Percentiles rank a stretch among this genome's conserved stretches.
Conservation (phyloP, 352 stramenopile species). For the Phytophthora constricta region DNA sequence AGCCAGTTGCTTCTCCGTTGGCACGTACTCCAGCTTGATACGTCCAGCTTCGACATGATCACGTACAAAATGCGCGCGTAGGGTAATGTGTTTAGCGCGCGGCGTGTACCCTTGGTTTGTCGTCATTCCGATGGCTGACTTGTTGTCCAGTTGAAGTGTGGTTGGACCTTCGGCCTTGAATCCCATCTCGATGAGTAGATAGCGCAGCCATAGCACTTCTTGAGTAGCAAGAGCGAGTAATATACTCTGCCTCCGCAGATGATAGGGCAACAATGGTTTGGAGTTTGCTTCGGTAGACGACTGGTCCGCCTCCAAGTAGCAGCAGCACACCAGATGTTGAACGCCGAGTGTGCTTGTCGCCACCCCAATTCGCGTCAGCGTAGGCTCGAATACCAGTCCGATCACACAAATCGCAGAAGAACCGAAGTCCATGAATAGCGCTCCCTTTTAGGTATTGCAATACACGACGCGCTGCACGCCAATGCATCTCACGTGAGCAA, state of each 20-base stretch:
- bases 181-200: slow-evolving; percentile 14
- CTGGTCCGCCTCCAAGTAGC: slow-evolving; percentile 3
- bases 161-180: not conserved
- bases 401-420: not conserved
- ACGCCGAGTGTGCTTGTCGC: slow-evolving; percentile 9
- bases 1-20: not conserved
- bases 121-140: slow-evolving; percentile 14
- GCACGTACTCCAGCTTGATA: slow-evolving; percentile 6
- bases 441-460: slow-evolving; percentile 26
- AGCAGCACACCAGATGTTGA: slow-evolving; percentile 33
- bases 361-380: slow-evolving; percentile 31
- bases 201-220: slow-evolving; percentile 6
- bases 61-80: slow-evolving; percentile 17
- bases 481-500: slow-evolving; percentile 21
- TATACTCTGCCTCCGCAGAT: slow-evolving; percentile 33
- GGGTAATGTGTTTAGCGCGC: slow-evolving; percentile 16
- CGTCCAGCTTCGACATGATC: slow-evolving; percentile 3
- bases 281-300: slow-evolving; percentile 32
- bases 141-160: slow-evolving; percentile 17
- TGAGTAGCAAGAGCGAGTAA: slow-evolving; percentile 13
- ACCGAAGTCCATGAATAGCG: not conserved
- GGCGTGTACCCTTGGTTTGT: slow-evolving; percentile 8
- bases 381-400: slow-evolving; percentile 10
- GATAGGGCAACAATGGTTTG: slow-evolving; percentile 23
- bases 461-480: slow-evolving; percentile 3